Conservation (phyloP, 495 filamentous ascomycete genomes). For the Filosporella fistucella region DNA sequence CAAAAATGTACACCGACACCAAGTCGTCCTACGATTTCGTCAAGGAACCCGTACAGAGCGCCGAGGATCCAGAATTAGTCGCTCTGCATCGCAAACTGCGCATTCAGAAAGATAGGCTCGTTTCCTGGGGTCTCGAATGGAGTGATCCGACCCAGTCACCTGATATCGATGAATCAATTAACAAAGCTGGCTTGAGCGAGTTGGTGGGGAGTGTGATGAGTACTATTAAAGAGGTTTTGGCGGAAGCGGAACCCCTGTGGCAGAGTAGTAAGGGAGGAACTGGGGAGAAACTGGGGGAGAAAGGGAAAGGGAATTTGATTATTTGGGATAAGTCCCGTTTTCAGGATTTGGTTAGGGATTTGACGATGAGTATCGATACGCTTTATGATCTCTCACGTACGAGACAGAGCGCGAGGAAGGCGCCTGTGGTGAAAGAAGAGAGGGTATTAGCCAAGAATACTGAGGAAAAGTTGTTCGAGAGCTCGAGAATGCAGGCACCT, state of each 20-base stretch:
- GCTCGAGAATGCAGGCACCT: slow-evolving; percentile 49
- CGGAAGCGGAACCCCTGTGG: slow-evolving; percentile 80
- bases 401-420: slow-evolving; percentile 35
- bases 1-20: slow-evolving; percentile 87
- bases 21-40: slow-evolving; percentile 84
- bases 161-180: slow-evolving; percentile 83
- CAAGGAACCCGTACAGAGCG: slow-evolving; percentile 61
- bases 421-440: slow-evolving; percentile 6
- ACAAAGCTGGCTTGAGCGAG: slow-evolving; percentile 79
- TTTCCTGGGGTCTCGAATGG: slow-evolving; percentile 91
- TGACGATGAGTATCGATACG: slow-evolving; percentile 83
- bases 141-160: slow-evolving; percentile 57
- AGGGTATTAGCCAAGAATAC: slow-evolving; percentile 12
- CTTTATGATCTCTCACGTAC: slow-evolving; percentile 82
- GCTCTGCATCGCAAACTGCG: slow-evolving; percentile 51
- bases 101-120: slow-evolving; percentile 69
- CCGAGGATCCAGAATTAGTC: slow-evolving; percentile 51
- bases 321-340: slow-evolving; percentile 57
- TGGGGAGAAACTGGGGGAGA: slow-evolving; percentile 30
- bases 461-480: slow-evolving; percentile 47
- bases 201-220: slow-evolving; percentile 85
- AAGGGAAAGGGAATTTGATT: slow-evolving; percentile 25
- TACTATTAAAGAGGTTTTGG: slow-evolving; percentile 81
- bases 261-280: slow-evolving; percentile 28
- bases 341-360: slow-evolving; percentile 66